phyloP scores from a whole-genome alignment of 495 filamentous ascomycete genomes.

The Hamigera avellanea region DNA sequence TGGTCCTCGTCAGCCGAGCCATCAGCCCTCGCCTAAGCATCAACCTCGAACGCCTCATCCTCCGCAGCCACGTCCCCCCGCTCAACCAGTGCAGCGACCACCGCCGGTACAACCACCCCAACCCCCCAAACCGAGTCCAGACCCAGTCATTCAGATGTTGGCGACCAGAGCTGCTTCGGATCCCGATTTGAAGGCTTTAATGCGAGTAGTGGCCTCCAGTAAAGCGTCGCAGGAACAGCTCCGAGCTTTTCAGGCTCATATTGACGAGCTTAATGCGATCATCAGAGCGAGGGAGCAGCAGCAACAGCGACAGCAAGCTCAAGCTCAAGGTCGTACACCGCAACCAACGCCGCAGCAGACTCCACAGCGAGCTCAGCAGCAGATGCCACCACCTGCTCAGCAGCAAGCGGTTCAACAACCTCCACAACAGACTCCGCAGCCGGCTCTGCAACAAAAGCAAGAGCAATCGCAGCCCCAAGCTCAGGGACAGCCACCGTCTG shows the following conservation, averaged over 20 bases:
- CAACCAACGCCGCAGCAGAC: conserved; percentile 8
- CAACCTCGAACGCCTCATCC: background rate
- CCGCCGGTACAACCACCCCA: conserved; percentile 22
- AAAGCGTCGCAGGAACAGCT: conserved; percentile 71
- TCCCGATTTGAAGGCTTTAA: conserved; percentile 81
- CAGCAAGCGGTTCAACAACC: conserved; percentile 7
- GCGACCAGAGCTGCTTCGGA: conserved; percentile 80
- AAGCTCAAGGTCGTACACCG: conserved; percentile 8
- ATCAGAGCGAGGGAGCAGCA: conserved; percentile 36
- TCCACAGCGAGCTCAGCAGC: conserved; percentile 4
- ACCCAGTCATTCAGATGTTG: conserved; percentile 92
- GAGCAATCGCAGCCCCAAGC: conserved; percentile 11
- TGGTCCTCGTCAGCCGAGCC: conserved; percentile 11
- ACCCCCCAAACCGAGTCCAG: conserved; percentile 46
- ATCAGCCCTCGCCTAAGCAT: conserved; percentile 17
- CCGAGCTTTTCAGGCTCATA: conserved; percentile 80
- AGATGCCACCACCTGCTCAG: conserved; percentile 7
- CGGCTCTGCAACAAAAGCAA: conserved; percentile 7
- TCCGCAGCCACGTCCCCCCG: conserved; percentile 12
- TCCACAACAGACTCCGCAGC: conserved; percentile 6
- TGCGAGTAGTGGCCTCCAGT: conserved; percentile 88
- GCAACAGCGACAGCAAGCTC: conserved; percentile 17
- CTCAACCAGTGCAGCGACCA: conserved; percentile 20
- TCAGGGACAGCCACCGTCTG: conserved; percentile 15
- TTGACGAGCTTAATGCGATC: conserved; percentile 71